Conservation (phyloP, 148 eudicot genomes). For the Fallopia convolvulus region DNA sequence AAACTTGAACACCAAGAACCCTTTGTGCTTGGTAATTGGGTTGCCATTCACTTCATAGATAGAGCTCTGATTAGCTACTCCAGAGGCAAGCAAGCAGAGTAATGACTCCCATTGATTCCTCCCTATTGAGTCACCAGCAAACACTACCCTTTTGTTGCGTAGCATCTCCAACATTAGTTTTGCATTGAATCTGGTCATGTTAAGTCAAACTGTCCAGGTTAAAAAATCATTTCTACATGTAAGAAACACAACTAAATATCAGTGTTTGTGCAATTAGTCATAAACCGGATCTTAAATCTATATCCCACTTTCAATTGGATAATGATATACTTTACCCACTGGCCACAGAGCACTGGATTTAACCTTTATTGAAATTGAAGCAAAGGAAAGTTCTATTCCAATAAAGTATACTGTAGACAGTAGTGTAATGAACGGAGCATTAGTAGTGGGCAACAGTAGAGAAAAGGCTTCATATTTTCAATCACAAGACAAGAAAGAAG, state of each 20-base stretch:
- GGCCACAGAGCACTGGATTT: background rate
- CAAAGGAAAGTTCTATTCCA: background rate
- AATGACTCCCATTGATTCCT: conserved; percentile 99
- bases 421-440: background rate
- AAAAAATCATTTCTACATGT: background rate
- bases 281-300: too few relatives aligned
- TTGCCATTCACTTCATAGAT: conserved; percentile 87
- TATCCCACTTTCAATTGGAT: background rate
- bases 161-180: conserved; percentile 64
- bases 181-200: conserved; percentile 52
- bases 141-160: conserved; percentile 69
- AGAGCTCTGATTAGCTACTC: conserved; percentile 37
- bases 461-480: background rate
- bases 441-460: background rate
- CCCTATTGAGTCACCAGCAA: conserved; percentile 92
- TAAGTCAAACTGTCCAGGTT: background rate
- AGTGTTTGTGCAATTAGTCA: too few relatives aligned
- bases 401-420: background rate
- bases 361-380: background rate
- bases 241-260: too few relatives aligned
- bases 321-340: background rate
- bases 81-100: conserved; percentile 87
- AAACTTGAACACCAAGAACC: conserved; percentile 69
- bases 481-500: background rate
- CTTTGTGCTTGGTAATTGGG: conserved; percentile 94